A percentile compares a stretch with the other conserved stretches of the same genome.
Conservation (phyloP, 2,329 filamentous ascomycete species). For the Neurospora sp. region DNA sequence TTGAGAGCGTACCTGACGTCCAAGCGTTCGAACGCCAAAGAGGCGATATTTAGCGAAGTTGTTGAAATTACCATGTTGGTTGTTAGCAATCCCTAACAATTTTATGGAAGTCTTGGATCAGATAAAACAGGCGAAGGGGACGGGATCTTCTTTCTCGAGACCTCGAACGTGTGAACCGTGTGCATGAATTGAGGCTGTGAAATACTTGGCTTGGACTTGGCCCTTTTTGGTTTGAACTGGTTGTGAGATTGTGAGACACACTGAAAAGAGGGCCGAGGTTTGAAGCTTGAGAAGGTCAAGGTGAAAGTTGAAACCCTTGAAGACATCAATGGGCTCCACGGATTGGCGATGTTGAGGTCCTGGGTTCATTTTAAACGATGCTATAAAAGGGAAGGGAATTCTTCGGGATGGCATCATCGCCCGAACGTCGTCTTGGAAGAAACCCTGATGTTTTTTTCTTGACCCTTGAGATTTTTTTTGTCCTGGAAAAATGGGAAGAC, state of each 20-base stretch:
- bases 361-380: background rate
- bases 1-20: background rate
- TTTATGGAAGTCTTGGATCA: background rate
- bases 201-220: background rate
- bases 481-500: background rate
- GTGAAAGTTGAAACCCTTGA: background rate
- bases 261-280: background rate
- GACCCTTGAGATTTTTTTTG: background rate
- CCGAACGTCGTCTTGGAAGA: background rate
- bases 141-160: background rate
- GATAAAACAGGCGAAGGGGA: background rate
- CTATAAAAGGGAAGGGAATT: background rate
- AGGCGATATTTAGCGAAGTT: background rate
- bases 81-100: background rate
- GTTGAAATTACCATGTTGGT: background rate
- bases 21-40: background rate
- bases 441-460: background rate
- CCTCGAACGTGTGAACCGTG: background rate
- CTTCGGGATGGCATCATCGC: background rate
- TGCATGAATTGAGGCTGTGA: background rate
- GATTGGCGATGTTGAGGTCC: background rate
- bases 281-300: background rate
- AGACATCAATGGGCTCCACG: background rate
- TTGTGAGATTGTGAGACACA: background rate
- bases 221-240: background rate